Evolutionary conservation across 2,329 filamentous ascomycete species (phyloP).

Genomic region (Helminthosporium solani): DNA sequence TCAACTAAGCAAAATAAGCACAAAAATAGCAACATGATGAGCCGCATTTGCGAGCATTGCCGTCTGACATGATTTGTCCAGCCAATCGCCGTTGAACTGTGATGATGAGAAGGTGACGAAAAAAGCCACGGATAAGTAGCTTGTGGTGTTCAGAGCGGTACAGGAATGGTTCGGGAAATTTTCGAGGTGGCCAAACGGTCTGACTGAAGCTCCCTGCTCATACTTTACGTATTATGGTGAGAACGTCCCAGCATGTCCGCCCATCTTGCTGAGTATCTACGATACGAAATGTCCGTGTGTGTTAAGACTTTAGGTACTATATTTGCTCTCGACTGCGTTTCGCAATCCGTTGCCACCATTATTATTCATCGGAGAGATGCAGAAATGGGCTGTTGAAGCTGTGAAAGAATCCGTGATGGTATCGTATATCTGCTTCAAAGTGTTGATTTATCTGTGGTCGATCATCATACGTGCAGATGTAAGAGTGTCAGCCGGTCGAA

Average conservation of each 20-base stretch:
- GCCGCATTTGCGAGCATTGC: too few species aligned
- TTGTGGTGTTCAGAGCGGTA: neutral
- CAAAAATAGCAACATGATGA: neutral
- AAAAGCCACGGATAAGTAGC: neutral
- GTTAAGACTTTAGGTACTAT: neutral
- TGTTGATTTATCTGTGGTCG: neutral
- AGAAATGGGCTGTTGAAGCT: neutral
- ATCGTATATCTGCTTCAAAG: too few species aligned
- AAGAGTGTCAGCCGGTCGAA: neutral
- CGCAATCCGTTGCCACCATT: neutral
- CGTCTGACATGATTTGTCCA: too few species aligned
- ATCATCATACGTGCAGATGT: neutral
- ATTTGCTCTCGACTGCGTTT: neutral
- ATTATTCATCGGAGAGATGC: neutral
- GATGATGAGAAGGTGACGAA: neutral
- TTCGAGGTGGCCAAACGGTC: too few species aligned
- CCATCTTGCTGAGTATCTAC: too few species aligned
- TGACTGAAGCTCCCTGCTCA: too few species aligned
- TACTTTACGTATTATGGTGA: too few species aligned
- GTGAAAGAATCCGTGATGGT: too few species aligned
- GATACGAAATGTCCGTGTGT: neutral
- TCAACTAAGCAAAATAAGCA: constrained; percentile 16
- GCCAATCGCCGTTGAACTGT: neutral
- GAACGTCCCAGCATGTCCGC: too few species aligned
- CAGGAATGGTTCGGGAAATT: neutral